phyloP scores from a whole-genome alignment of 306 rosid species.

The Acacia acuminata region DNA sequence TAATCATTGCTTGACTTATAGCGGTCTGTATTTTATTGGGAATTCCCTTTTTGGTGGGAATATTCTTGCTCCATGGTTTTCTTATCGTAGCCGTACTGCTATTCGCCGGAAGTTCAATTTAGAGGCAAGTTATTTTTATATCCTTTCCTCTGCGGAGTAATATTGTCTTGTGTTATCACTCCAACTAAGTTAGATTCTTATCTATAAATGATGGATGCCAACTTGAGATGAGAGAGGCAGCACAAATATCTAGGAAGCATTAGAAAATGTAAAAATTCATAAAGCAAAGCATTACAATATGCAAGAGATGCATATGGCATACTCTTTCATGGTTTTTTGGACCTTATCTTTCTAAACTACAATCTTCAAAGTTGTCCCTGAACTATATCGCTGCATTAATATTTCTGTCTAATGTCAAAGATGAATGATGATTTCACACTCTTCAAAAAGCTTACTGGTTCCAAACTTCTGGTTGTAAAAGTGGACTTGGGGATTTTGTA shows the following conservation, averaged over 20 bases:
- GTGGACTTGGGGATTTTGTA: neutral
- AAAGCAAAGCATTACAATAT: neutral
- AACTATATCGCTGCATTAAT: neutral
- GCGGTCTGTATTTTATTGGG: slow-evolving; percentile 75
- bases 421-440: neutral
- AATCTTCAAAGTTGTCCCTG: neutral
- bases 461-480: slow-evolving; percentile 3
- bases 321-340: slow-evolving; percentile 8
- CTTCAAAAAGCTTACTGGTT: neutral
- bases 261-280: neutral
- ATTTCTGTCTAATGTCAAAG: neutral
- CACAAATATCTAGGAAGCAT: neutral
- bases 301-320: slow-evolving; percentile 5
- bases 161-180: neutral
- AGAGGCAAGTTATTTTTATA: slow-evolving; percentile 64
- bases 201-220: slow-evolving; percentile 8
- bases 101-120: slow-evolving; percentile 85
- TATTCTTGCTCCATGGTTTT: slow-evolving; percentile 82
- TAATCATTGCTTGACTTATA: slow-evolving; percentile 73
- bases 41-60: slow-evolving; percentile 71
- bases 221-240: neutral
- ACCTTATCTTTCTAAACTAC: slow-evolving; percentile 2
- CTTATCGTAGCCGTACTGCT: slow-evolving; percentile 78
- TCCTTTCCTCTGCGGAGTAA: neutral
- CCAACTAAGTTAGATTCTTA: neutral